Evolutionary conservation across 345 rosid genomes (phyloP).

Genomic region (Durio zibethinus): DNA sequence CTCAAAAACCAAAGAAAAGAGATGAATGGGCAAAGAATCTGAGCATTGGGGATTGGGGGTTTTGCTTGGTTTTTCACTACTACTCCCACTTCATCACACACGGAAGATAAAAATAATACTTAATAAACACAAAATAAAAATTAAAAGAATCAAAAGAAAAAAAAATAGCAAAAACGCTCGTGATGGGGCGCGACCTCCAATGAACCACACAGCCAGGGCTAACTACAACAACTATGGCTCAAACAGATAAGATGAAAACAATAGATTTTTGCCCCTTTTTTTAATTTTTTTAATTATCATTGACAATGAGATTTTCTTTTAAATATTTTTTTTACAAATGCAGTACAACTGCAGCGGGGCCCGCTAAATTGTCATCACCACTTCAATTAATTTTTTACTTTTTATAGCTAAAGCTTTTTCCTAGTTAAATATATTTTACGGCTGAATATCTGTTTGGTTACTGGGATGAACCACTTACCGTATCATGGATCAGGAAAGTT

Average conservation of each 20-base stretch:
- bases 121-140: neutral
- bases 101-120: no score
- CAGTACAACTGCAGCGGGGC: neutral
- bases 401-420: neutral
- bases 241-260: constrained; percentile 39
- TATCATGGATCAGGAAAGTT: neutral
- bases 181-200: constrained; percentile 54
- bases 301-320: neutral
- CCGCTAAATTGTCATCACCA: neutral
- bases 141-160: neutral
- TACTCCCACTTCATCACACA: constrained; percentile 42
- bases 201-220: constrained; percentile 28
- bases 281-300: neutral
- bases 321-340: neutral
- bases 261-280: neutral
- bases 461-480: neutral
- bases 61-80: constrained; percentile 44
- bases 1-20: constrained; percentile 23
- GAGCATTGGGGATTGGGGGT: constrained; percentile 35
- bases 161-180: constrained; percentile 26
- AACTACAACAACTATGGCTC: constrained; percentile 31
- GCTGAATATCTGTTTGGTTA: neutral
- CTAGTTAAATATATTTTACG: neutral
- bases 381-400: neutral
- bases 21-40: constrained; percentile 42